These are phyloP conservation scores for Saccharomyces kudriavzevii DNA, from an alignment of 805 yeast species.

Conservation along the genomic window DNA sequence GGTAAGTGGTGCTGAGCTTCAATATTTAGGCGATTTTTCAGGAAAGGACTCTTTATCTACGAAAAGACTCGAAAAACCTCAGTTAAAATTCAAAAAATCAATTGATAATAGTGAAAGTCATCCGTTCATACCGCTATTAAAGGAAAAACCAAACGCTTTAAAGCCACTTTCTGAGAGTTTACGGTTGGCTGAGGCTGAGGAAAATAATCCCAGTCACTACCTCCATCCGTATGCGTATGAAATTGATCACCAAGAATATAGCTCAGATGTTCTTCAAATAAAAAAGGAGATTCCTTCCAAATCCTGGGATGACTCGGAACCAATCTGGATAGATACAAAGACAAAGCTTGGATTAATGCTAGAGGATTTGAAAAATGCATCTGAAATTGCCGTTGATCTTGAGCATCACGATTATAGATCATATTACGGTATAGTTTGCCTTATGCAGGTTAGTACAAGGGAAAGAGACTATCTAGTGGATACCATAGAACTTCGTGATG, in stretches of 20 bases:
- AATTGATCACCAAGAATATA: constrained; percentile 63
- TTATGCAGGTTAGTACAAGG: constrained; percentile 85
- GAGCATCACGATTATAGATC: constrained; percentile 94
- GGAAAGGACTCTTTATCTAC: constrained; percentile 12
- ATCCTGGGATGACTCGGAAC: constrained; percentile 58
- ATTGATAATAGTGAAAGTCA: constrained; percentile 59
- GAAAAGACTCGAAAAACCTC: constrained; percentile 56
- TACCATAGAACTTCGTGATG: constrained; percentile 70
- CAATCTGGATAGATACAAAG: constrained; percentile 64
- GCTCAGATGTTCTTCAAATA: constrained; percentile 42
- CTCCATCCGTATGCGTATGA: constrained; percentile 77
- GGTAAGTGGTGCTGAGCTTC: constrained; percentile 21
- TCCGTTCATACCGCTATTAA: constrained; percentile 74
- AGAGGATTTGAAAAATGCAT: constrained; percentile 38
- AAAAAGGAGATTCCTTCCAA: constrained; percentile 43
- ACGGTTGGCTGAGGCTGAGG: constrained; percentile 31
- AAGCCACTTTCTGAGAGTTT: constrained; percentile 47
- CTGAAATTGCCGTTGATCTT: constrained; percentile 82
- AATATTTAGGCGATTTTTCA: constrained; percentile 44
- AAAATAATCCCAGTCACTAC: constrained; percentile 49
- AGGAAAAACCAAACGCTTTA: constrained; percentile 63
- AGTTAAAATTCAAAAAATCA: constrained; percentile 44
- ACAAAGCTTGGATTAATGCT: constrained; percentile 49
- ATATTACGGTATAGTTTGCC: constrained; percentile 80
- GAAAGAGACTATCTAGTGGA: constrained; percentile 83